phyloP scores from a whole-genome alignment of 352 stramenopile species.

The Pythium aquatile region DNA sequence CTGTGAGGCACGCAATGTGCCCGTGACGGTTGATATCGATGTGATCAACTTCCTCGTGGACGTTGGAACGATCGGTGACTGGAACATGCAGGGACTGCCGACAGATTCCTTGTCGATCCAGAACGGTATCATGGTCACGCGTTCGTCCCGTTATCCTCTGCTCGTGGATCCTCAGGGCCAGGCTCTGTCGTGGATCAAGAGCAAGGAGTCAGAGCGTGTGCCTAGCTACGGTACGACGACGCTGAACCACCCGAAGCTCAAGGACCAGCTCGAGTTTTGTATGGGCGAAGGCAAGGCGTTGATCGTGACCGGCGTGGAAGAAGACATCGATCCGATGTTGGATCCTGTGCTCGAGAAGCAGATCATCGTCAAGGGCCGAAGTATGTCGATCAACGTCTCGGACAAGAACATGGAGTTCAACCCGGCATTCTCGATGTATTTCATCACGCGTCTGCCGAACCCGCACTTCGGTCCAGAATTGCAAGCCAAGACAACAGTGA shows the following conservation, averaged over 20 bases:
- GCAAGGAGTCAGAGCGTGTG: slow-evolving; percentile 92
- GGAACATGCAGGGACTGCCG: slow-evolving; percentile 97
- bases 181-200: slow-evolving; percentile 97
- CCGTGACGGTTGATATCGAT: slow-evolving; percentile 95
- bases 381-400: slow-evolving; percentile 97
- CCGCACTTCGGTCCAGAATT: slow-evolving; percentile 97
- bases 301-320: slow-evolving; percentile 95
- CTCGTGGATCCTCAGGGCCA: slow-evolving; percentile 98
- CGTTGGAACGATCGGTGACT: slow-evolving; percentile 96
- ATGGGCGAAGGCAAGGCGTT: slow-evolving; percentile 96
- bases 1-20: slow-evolving; percentile 89
- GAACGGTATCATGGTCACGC: slow-evolving; percentile 98
- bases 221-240: slow-evolving; percentile 95
- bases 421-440: slow-evolving; percentile 97
- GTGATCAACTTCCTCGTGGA: slow-evolving; percentile 98
- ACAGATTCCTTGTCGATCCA: slow-evolving; percentile 97
- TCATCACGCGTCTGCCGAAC: slow-evolving; percentile 97
- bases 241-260: slow-evolving; percentile 96
- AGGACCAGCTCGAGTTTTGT: slow-evolving; percentile 97
- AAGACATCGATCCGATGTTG: slow-evolving; percentile 99
- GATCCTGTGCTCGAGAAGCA: slow-evolving; percentile 97
- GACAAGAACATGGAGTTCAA: slow-evolving; percentile 99
- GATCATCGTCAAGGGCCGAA: slow-evolving; percentile 95
- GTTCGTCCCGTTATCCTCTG: slow-evolving; percentile 94
- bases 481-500: slow-evolving; percentile 98